Percentiles rank a stretch among this genome's conserved stretches.
Evolutionary conservation across 2,329 filamentous ascomycete genomes (phyloP).

Genomic region (Cladophialophora psammophila): DNA sequence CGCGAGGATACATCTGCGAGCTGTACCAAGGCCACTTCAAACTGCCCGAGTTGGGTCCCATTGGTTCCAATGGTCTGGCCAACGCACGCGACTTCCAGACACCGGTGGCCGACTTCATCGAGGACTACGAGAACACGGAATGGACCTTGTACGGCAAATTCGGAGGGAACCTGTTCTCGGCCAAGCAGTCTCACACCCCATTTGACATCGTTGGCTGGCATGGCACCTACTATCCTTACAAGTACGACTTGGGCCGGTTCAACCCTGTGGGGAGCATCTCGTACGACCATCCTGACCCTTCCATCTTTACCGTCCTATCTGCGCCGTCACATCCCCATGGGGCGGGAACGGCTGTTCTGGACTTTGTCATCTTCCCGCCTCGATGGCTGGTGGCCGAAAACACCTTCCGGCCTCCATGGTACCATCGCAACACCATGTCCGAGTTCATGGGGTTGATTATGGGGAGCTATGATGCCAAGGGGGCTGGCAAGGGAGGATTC

Average conservation of each 20-base stretch:
- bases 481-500: slow-evolving; percentile 61
- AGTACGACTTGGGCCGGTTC: slow-evolving; percentile 81
- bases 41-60: slow-evolving; percentile 75
- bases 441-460: slow-evolving; percentile 72
- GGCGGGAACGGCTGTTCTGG: slow-evolving; percentile 68
- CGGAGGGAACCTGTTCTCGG: slow-evolving; percentile 70
- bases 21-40: slow-evolving; percentile 75
- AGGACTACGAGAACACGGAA: slow-evolving; percentile 59
- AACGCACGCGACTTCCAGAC: slow-evolving; percentile 78
- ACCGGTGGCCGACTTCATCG: slow-evolving; percentile 72
- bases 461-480: slow-evolving; percentile 68
- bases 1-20: slow-evolving; percentile 77
- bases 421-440: slow-evolving; percentile 70
- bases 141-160: slow-evolving; percentile 70
- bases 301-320: slow-evolving; percentile 74
- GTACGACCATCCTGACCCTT: slow-evolving; percentile 79
- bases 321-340: slow-evolving; percentile 61
- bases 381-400: slow-evolving; percentile 68
- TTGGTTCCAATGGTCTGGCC: slow-evolving; percentile 76
- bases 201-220: slow-evolving; percentile 85
- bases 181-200: slow-evolving; percentile 72
- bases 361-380: slow-evolving; percentile 71
- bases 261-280: slow-evolving; percentile 76
- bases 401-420: slow-evolving; percentile 69
- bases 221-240: slow-evolving; percentile 80